phyloP scores from a whole-genome alignment of 1,139 yeast species.

The Yueomyces sp. region DNA sequence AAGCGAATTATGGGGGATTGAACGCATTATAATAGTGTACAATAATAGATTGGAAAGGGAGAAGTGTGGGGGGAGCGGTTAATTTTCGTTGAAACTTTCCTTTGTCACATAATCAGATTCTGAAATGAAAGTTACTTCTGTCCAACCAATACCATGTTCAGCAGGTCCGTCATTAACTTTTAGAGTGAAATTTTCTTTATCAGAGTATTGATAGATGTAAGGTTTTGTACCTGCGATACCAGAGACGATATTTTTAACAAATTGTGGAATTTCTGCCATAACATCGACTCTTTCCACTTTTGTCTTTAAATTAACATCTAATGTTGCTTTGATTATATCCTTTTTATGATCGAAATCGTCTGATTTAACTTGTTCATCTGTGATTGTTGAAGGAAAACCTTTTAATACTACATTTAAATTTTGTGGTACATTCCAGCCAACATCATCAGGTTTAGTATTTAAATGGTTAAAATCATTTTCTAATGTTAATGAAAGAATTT shows the following conservation, averaged over 20 bases:
- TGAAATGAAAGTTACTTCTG: slow-evolving; percentile 71
- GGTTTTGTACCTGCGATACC: slow-evolving; percentile 96
- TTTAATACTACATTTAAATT: slow-evolving; percentile 46
- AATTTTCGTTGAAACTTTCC: slow-evolving; percentile 14
- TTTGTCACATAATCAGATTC: slow-evolving; percentile 22
- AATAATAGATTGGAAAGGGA: neutral
- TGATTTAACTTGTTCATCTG: slow-evolving; percentile 27
- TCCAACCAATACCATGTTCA: slow-evolving; percentile 53
- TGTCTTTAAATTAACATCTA: slow-evolving; percentile 41
- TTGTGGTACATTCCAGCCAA: slow-evolving; percentile 87
- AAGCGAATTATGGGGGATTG: no score
- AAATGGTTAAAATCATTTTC: slow-evolving; percentile 55
- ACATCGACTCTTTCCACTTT: slow-evolving; percentile 89
- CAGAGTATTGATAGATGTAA: slow-evolving; percentile 81
- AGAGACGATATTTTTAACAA: slow-evolving; percentile 83
- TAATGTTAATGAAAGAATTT: slow-evolving; percentile 52
- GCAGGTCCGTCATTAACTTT: slow-evolving; percentile 26
- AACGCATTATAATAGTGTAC: no score
- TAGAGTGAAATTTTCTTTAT: slow-evolving; percentile 29
- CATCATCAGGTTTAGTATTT: slow-evolving; percentile 51
- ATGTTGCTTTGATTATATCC: slow-evolving; percentile 26
- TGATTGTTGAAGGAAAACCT: slow-evolving; percentile 33
- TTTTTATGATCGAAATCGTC: slow-evolving; percentile 11
- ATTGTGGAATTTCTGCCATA: slow-evolving; percentile 92
- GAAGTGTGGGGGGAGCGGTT: neutral